Evolutionary conservation across 2,329 filamentous ascomycete species (phyloP).

Genomic region (Scleromitrula shiraiana): DNA sequence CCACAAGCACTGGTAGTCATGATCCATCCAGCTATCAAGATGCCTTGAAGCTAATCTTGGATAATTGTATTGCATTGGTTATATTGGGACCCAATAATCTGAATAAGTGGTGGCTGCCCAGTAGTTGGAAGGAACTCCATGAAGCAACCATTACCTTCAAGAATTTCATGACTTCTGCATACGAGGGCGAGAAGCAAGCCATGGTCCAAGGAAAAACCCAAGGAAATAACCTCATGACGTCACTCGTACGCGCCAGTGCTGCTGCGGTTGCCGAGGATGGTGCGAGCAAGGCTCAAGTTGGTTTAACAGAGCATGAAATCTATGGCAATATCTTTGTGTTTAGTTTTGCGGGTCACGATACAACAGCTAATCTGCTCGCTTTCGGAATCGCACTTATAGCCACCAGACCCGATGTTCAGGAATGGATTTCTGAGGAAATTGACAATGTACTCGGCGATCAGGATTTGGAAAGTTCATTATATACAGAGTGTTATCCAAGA

Average conservation of each 20-base stretch:
- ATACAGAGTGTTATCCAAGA: background rate
- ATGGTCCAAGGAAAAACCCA: background rate
- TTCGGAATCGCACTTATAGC: background rate
- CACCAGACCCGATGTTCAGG: slow-evolving; percentile 1
- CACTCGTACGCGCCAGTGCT: slow-evolving; percentile 7
- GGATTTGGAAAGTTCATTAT: background rate
- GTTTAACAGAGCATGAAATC: slow-evolving; percentile 5
- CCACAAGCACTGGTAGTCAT: background rate
- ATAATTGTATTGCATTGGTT: slow-evolving; percentile 6
- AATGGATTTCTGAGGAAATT: slow-evolving; percentile 1
- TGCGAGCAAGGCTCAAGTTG: background rate
- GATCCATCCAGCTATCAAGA: background rate
- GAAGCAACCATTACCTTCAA: slow-evolving; percentile 2
- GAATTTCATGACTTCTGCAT: slow-evolving; percentile 5
- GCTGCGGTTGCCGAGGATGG: too few relatives aligned
- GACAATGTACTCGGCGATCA: background rate
- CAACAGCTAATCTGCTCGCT: background rate
- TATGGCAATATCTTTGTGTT: slow-evolving; percentile 7
- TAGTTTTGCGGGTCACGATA: slow-evolving; percentile 5
- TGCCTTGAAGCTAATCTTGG: slow-evolving; percentile 4
- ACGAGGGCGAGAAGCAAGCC: slow-evolving; percentile 5
- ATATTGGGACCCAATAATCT: background rate
- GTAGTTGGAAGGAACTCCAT: slow-evolving; percentile 4
- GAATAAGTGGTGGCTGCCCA: slow-evolving; percentile 8
- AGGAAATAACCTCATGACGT: slow-evolving; percentile 5